These are phyloP conservation scores for Mucor circinelloides DNA, from an alignment of 371 early-diverging fungal genomes.

Conservation along the genomic window DNA sequence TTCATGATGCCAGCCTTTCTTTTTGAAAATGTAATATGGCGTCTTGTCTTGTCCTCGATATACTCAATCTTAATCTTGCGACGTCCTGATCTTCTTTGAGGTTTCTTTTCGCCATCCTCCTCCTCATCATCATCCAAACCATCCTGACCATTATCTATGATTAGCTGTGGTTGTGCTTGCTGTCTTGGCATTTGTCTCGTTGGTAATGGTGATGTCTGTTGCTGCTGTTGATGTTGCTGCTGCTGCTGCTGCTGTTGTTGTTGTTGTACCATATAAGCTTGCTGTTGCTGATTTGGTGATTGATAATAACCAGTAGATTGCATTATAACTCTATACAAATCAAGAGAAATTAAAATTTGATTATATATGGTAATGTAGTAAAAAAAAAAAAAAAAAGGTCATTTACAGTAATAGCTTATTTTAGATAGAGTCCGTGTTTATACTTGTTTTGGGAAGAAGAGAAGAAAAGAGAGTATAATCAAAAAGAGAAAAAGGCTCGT, in stretches of 20 bases:
- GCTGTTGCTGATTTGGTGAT: slow-evolving; percentile 9
- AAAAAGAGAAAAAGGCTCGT: slow-evolving; percentile 1
- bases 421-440: slow-evolving; percentile 3
- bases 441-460: slow-evolving; percentile 18
- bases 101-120: slow-evolving; percentile 44
- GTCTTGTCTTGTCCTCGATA: slow-evolving; percentile 88
- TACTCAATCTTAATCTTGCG: slow-evolving; percentile 95
- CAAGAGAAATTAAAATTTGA: background rate
- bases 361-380: slow-evolving; percentile 6
- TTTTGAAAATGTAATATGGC: slow-evolving; percentile 96
- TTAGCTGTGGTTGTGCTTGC: slow-evolving; percentile 14
- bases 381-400: background rate
- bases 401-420: slow-evolving; percentile 11
- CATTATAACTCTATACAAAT: slow-evolving; percentile 15
- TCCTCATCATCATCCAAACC: slow-evolving; percentile 18
- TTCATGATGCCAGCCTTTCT: slow-evolving; percentile 98
- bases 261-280: slow-evolving; percentile 20
- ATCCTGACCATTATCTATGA: slow-evolving; percentile 24
- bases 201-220: slow-evolving; percentile 7
- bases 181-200: slow-evolving; percentile 10
- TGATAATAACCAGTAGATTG: slow-evolving; percentile 29
- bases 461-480: background rate
- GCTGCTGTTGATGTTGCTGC: slow-evolving; percentile 15
- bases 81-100: slow-evolving; percentile 70
- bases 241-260: slow-evolving; percentile 23